Evolutionary conservation across 257 asterid species (phyloP).

Genomic region (Paraleonurus japonicus): DNA sequence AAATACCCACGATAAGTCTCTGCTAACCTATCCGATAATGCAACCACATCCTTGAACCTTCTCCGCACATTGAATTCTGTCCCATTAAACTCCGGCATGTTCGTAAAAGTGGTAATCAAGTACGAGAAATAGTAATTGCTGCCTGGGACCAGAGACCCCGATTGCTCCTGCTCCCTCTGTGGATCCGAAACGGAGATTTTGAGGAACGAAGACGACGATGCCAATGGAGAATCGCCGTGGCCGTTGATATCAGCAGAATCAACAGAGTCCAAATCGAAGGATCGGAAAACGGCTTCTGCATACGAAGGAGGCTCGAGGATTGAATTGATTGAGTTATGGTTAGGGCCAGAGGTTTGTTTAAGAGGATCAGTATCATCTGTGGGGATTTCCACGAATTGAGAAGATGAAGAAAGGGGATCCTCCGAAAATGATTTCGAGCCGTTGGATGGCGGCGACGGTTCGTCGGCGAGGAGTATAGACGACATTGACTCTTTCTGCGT

Average conservation of each 20-base stretch:
- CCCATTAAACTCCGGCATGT: slow-evolving; percentile 57
- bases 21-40: slow-evolving; percentile 68
- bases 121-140: slow-evolving; percentile 56
- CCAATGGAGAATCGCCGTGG: slow-evolving; percentile 50
- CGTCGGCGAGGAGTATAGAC: slow-evolving; percentile 56
- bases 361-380: slow-evolving; percentile 40
- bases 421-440: slow-evolving; percentile 40
- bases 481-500: slow-evolving; percentile 59
- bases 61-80: slow-evolving; percentile 84
- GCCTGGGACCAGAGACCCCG: slow-evolving; percentile 76
- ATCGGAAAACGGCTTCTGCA: slow-evolving; percentile 87
- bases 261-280: slow-evolving; percentile 61
- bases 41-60: slow-evolving; percentile 84
- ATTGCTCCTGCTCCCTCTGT: slow-evolving; percentile 64
- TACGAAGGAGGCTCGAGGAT: slow-evolving; percentile 99
- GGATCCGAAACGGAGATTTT: slow-evolving; percentile 82
- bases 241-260: slow-evolving; percentile 42
- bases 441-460: slow-evolving; percentile 34
- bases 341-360: slow-evolving; percentile 48
- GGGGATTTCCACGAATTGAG: slow-evolving; percentile 55
- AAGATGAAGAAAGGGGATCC: slow-evolving; percentile 56
- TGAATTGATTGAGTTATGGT: slow-evolving; percentile 52
- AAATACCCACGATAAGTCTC: slow-evolving; percentile 76
- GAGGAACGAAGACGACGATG: slow-evolving; percentile 45
- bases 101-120: slow-evolving; percentile 79